Base-by-base conservation (phyloP, 1,284 basidiomycete species). In the Sanghuangporus sanghuang region DNA sequence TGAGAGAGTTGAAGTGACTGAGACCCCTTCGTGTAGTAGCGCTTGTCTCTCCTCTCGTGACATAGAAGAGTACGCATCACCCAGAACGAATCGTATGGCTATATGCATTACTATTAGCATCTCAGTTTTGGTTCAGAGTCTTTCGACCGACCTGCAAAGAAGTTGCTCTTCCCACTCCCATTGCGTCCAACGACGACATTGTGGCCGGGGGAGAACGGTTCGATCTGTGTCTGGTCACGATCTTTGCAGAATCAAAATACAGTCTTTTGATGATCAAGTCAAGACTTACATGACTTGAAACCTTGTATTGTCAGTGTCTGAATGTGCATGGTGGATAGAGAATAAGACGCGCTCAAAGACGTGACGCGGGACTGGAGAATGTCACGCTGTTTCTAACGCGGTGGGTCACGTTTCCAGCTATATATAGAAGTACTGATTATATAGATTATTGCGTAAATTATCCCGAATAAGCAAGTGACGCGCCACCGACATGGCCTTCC, bases 21-120 rank as follows among this genome's bases (percentile, higher is more conserved):
- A 92, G 2, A 94, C 87, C 49, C 96, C 96, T 76, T 98, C 96
- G 71, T 98, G 96, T 5, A 99, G 79, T 6, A 99, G 83, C 0
- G 92, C 84, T 71, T 95, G 93, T 16, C 96, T 86, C 76, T 98
- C 96, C 72, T 98, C 95, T 55, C 93, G 84, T 9, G 90, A 88
- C 88, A 99, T 92, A 44, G 93, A 96, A 0, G 94, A 96, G 72
- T 99, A 98, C 32, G 96, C 95, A 79, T 99, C 97, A 6, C 95
- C 96, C 6, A 99, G 83, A 3, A 99, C 96, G 71, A 99, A 99
- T 8, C 96, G 92, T 71, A 98, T 97, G 18, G 96, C 94, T 92
- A 64, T 40, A 48, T 63, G 23, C 18, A 12, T 48, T 56, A 38
- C 12, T 44, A 8, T 6, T 1, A 35, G 32, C 40, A 52, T 32